Evolutionary conservation across 345 rosid species (phyloP).

Genomic region (Abelmoschus esculentus): DNA sequence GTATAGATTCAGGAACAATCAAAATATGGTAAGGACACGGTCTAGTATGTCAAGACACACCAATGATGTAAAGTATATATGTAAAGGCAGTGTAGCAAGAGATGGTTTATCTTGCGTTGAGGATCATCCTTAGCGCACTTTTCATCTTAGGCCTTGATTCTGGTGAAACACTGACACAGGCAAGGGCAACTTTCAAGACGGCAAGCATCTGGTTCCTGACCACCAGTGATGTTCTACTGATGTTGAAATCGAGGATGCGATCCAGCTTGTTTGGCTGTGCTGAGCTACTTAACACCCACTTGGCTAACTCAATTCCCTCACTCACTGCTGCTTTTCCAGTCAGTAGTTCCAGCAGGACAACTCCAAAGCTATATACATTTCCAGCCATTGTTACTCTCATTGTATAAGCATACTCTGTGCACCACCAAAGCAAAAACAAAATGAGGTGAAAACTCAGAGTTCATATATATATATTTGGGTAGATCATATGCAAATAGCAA

Average conservation of each 20-base stretch:
- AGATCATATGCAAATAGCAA: too few relatives aligned
- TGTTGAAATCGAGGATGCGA: constrained; percentile 55
- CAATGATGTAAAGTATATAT: neutral
- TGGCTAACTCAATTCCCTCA: constrained; percentile 67
- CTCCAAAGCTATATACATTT: neutral
- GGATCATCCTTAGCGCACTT: constrained; percentile 63
- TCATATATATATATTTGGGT: neutral
- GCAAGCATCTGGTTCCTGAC: constrained; percentile 69
- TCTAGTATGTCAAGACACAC: too few relatives aligned
- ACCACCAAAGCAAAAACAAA: neutral
- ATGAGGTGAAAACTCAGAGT: neutral
- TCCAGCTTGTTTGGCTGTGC: constrained; percentile 39
- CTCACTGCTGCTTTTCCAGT: constrained; percentile 73
- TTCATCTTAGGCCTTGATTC: constrained; percentile 83
- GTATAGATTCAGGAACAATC: too few relatives aligned
- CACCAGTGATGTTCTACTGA: constrained; percentile 50
- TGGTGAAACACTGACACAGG: constrained; percentile 56
- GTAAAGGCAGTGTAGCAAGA: neutral
- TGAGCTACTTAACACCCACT: constrained; percentile 58
- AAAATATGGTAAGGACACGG: too few relatives aligned
- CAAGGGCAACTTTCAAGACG: constrained; percentile 60
- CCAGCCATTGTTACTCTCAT: constrained; percentile 2
- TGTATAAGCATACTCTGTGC: constrained; percentile 43
- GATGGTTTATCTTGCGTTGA: constrained; percentile 40
- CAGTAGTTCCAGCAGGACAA: constrained; percentile 31